Conservation (phyloP, 345 rosid genomes). For the Bretschneidera sinensis region DNA sequence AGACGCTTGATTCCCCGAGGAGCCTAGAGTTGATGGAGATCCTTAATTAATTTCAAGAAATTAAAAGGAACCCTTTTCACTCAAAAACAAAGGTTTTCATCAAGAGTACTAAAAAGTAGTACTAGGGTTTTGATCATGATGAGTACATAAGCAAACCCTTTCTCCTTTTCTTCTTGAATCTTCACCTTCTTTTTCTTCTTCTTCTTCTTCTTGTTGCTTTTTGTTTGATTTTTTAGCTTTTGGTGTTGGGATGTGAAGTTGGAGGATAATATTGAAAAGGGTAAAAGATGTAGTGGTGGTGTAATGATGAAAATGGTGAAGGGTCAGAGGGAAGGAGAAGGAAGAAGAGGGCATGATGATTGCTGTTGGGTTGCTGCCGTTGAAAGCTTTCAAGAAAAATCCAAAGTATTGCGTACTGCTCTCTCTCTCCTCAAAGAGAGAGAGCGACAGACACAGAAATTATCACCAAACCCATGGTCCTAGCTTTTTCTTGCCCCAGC, state of each 20-base stretch:
- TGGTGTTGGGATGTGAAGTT: slow-evolving; percentile 24
- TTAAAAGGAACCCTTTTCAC: slow-evolving; percentile 20
- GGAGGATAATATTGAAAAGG: slow-evolving; percentile 12
- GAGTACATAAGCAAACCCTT: slow-evolving; percentile 1
- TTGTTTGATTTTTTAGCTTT: slow-evolving; percentile 7
- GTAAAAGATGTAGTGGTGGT: slow-evolving; percentile 14
- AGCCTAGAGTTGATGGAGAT: slow-evolving; percentile 21
- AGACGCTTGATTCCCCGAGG: slow-evolving; percentile 67
- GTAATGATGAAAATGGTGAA: slow-evolving; percentile 36
- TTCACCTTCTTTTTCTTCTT: slow-evolving; percentile 14
- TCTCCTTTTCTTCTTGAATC: neutral
- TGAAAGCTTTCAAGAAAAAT: slow-evolving; percentile 29
- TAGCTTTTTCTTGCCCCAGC: slow-evolving; percentile 29
- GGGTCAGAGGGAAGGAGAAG: slow-evolving; percentile 34
- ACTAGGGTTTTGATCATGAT: slow-evolving; percentile 16
- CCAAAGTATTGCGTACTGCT: slow-evolving; percentile 27
- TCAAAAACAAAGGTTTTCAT: no score
- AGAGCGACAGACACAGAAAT: slow-evolving; percentile 17
- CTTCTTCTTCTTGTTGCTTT: slow-evolving; percentile 7
- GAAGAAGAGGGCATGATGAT: slow-evolving; percentile 47
- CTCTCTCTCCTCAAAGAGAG: slow-evolving; percentile 9
- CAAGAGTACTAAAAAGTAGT: slow-evolving; percentile 7
- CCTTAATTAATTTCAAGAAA: slow-evolving; percentile 15
- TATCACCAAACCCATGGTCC: slow-evolving; percentile 29
- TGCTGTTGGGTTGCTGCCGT: slow-evolving; percentile 29